Evolutionary conservation across 345 rosid genomes (phyloP).

Genomic region (Bruguiera parviflora): DNA sequence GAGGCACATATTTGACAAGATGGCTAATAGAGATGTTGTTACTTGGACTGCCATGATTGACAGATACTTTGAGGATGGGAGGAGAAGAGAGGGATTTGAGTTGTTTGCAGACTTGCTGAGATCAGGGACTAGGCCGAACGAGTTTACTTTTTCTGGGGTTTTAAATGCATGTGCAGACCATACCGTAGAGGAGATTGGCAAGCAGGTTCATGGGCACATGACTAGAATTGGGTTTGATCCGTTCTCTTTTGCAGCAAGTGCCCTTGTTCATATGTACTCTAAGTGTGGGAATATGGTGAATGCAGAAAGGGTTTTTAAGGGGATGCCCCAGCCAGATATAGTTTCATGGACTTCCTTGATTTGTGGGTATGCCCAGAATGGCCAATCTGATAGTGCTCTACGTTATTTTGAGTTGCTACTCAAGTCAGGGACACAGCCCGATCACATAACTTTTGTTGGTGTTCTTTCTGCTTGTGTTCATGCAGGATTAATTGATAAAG

Average conservation of each 20-base stretch:
- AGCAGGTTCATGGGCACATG: constrained; percentile 83
- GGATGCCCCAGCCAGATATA: constrained; percentile 51
- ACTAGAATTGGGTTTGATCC: constrained; percentile 58
- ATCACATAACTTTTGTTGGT: constrained; percentile 71
- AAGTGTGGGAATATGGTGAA: constrained; percentile 72
- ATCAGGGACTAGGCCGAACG: constrained; percentile 66
- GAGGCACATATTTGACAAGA: constrained; percentile 59
- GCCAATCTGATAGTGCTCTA: constrained; percentile 58
- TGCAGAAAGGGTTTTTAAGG: constrained; percentile 58
- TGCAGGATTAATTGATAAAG: constrained; percentile 78
- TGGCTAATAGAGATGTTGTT: constrained; percentile 63
- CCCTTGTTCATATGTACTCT: constrained; percentile 83
- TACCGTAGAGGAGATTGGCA: constrained; percentile 62
- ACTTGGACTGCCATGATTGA: constrained; percentile 89
- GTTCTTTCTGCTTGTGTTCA: constrained; percentile 85
- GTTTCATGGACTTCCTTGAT: constrained; percentile 86
- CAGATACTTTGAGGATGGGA: constrained; percentile 61
- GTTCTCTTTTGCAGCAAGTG: constrained; percentile 62
- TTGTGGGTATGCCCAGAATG: constrained; percentile 78
- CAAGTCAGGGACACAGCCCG: constrained; percentile 64
- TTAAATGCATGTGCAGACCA: constrained; percentile 69
- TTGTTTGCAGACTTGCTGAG: constrained; percentile 50
- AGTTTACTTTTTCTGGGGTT: constrained; percentile 74
- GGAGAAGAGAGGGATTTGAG: constrained; percentile 58
- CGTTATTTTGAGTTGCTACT: constrained; percentile 59